These are phyloP conservation scores for Chrysoporthe cubensis DNA, from an alignment of 2,329 filamentous ascomycete genomes.

Conservation along the genomic window DNA sequence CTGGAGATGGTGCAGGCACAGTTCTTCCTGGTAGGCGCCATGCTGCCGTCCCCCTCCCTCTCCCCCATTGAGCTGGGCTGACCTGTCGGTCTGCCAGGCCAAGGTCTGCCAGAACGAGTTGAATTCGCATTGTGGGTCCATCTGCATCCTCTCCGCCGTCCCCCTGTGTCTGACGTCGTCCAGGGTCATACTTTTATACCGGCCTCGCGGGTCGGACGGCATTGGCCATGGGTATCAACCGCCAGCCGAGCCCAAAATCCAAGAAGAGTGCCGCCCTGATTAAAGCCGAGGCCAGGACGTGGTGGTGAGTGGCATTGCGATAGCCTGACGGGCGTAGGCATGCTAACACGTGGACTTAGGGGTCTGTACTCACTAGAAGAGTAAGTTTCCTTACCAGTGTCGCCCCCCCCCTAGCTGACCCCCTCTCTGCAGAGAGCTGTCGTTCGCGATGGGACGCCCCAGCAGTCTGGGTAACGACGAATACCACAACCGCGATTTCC, in stretches of 20 bases:
- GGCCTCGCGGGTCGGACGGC: constrained; percentile 52
- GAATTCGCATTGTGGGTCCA: constrained; percentile 47
- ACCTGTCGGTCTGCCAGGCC: constrained; percentile 36
- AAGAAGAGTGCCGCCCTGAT: constrained; percentile 40
- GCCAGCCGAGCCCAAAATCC: constrained; percentile 39
- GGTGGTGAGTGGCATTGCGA: constrained; percentile 43
- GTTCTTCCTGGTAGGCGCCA: constrained; percentile 46
- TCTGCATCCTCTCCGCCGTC: not conserved
- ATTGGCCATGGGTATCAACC: constrained; percentile 52
- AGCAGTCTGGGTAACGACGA: constrained; percentile 52
- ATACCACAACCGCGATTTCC: constrained; percentile 49
- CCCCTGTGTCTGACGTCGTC: not conserved
- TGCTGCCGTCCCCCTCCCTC: not conserved
- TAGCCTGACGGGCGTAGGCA: not conserved
- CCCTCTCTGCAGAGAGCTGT: constrained; percentile 44
- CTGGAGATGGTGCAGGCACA: constrained; percentile 52
- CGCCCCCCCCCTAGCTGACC: not conserved
- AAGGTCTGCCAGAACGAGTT: constrained; percentile 55
- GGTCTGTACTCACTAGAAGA: constrained; percentile 50
- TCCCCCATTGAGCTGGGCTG: not conserved
- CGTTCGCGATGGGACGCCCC: constrained; percentile 51
- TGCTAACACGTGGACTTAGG: constrained; percentile 34
- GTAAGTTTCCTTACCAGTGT: constrained; percentile 33
- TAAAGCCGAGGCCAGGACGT: constrained; percentile 47
- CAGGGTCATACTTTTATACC: constrained; percentile 51